These are phyloP conservation scores for Tausonia pullulans DNA, from an alignment of 1,284 basidiomycete species.

Conservation along the genomic window DNA sequence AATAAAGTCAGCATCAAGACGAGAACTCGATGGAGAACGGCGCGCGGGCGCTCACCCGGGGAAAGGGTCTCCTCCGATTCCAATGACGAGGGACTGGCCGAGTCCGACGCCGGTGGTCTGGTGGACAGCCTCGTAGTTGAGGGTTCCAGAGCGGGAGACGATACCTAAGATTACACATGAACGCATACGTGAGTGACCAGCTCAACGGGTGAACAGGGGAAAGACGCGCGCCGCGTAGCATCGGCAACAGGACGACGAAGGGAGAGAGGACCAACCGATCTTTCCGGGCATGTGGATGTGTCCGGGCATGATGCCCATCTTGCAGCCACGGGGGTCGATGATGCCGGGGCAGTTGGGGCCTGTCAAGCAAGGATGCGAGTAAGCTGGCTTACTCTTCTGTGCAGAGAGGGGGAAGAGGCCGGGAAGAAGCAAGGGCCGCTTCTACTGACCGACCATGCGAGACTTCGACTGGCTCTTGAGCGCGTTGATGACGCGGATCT, in stretches of 20 bases:
- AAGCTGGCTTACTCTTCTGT: conserved; percentile 7
- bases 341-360: conserved; percentile 93
- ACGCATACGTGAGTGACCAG: background rate
- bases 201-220: too few relatives aligned
- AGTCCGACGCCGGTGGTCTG: conserved; percentile 94
- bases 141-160: conserved; percentile 89
- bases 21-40: too few relatives aligned
- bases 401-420: background rate
- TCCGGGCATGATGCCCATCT: conserved; percentile 99
- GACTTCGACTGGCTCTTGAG: conserved; percentile 89
- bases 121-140: conserved; percentile 84
- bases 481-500: conserved; percentile 87
- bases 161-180: conserved; percentile 49
- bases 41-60: conserved; percentile 44
- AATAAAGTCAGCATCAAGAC: too few relatives aligned
- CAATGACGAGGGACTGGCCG: conserved; percentile 92
- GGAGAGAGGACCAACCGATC: conserved; percentile 49
- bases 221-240: too few relatives aligned
- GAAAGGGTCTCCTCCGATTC: conserved; percentile 99
- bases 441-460: conserved; percentile 62
- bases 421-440: background rate
- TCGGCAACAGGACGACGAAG: too few relatives aligned
- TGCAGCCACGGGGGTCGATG: conserved; percentile 93
- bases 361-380: conserved; percentile 9
- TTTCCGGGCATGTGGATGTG: conserved; percentile 93